Conservation (phyloP, 441 rosid species). For the Eutrema salsugineum region DNA sequence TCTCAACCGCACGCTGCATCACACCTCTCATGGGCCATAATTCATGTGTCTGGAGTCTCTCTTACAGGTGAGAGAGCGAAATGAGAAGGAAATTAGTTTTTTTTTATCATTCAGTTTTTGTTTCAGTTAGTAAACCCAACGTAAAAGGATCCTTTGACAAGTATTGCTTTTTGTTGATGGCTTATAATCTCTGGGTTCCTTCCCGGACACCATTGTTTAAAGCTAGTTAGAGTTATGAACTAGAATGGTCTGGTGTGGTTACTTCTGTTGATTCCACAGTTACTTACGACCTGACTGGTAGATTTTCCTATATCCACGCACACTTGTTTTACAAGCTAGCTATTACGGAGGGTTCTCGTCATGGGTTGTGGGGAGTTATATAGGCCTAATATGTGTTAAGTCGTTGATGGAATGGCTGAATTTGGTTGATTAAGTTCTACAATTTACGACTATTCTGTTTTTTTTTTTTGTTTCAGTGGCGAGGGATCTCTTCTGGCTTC, state of each 20-base stretch:
- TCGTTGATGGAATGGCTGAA: neutral
- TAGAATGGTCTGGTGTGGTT: too few relatives aligned
- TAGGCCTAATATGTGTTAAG: neutral
- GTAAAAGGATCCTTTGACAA: neutral
- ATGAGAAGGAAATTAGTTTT: neutral
- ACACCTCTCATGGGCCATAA: conserved; percentile 93
- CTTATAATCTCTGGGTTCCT: too few relatives aligned
- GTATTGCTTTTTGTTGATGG: neutral
- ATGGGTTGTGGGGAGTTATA: neutral
- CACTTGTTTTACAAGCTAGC: too few relatives aligned
- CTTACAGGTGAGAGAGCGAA: conserved; percentile 61
- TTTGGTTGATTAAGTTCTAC: neutral
- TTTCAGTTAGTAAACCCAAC: too few relatives aligned
- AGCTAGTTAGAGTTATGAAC: too few relatives aligned
- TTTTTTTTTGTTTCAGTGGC: conserved; percentile 45
- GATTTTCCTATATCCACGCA: too few relatives aligned
- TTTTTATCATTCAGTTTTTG: neutral
- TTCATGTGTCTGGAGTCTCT: conserved; percentile 90
- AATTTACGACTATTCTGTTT: neutral
- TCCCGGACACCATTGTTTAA: too few relatives aligned
- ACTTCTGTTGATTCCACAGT: too few relatives aligned
- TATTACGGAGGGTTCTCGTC: neutral
- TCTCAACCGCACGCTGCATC: conserved; percentile 85
- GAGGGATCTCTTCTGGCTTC: conserved; percentile 96
- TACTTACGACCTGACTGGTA: too few relatives aligned